phyloP scores from a whole-genome alignment of 2,329 filamentous ascomycete genomes.

The Colletotrichum liriopes region DNA sequence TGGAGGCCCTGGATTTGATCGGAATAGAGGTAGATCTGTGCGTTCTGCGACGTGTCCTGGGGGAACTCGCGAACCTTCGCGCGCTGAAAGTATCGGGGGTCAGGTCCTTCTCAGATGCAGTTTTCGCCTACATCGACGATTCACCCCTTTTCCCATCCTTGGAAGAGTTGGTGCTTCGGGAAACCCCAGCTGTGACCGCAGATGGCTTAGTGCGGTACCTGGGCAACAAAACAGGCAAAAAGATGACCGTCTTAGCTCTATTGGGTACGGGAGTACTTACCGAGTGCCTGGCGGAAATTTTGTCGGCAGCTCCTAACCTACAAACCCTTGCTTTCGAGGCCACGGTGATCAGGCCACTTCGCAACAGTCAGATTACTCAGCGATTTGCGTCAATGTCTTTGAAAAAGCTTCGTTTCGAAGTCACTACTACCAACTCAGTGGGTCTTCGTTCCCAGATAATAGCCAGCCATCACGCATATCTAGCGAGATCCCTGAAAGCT shows the following conservation, averaged over 20 bases:
- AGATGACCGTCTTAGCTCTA: conserved; percentile 79
- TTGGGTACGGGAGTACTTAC: conserved; percentile 80
- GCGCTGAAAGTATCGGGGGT: too few species aligned
- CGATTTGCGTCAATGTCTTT: conserved; percentile 79
- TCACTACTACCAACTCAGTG: conserved; percentile 72
- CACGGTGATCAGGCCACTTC: conserved; percentile 65
- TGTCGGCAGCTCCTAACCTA: conserved; percentile 71
- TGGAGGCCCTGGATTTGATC: conserved; percentile 81
- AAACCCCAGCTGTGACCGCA: conserved; percentile 80
- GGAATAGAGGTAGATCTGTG: conserved; percentile 78
- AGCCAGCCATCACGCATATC: too few species aligned
- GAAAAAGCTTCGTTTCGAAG: conserved; percentile 82
- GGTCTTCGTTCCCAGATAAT: conserved; percentile 50
- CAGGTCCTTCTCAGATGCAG: too few species aligned
- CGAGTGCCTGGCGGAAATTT: conserved; percentile 71
- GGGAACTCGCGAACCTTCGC: too few species aligned
- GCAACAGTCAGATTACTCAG: conserved; percentile 64
- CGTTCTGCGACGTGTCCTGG: conserved; percentile 80
- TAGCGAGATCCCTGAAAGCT: too few species aligned
- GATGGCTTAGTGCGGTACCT: conserved; percentile 80
- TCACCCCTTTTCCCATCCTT: conserved; percentile 83
- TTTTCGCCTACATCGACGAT: conserved; percentile 77
- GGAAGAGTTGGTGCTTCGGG: conserved; percentile 79
- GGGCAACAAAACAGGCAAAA: conserved; percentile 69
- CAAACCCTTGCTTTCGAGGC: conserved; percentile 69